Percentiles rank a stretch among this genome's conserved stretches.
phyloP scores from a whole-genome alignment of 257 asterid genomes.

The Solanum dulcamara region DNA sequence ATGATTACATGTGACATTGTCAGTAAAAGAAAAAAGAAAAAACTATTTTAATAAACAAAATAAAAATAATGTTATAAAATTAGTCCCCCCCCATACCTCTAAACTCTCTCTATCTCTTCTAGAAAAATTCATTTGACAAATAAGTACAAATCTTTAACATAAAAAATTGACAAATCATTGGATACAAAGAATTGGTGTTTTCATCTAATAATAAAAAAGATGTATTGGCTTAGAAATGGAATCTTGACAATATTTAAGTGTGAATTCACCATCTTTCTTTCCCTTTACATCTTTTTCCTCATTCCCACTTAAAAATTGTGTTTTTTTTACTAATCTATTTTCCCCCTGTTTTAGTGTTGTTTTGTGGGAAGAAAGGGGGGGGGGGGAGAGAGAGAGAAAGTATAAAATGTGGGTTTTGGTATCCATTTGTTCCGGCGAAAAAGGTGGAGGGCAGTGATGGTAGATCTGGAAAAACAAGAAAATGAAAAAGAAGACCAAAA shows the following conservation, averaged over 20 bases:
- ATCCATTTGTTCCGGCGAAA: not conserved
- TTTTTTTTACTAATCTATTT: no score
- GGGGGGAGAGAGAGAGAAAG: not conserved
- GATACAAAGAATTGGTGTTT: not conserved
- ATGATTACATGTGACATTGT: no score
- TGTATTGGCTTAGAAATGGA: not conserved
- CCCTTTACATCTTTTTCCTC: not conserved
- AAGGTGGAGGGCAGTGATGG: not conserved
- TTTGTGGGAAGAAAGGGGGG: not conserved
- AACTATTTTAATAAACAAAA: no score
- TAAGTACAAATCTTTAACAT: not conserved
- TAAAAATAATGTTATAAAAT: no score
- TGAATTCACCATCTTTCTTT: not conserved
- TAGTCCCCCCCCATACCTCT: no score
- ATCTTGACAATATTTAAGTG: not conserved
- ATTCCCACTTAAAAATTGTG: not conserved
- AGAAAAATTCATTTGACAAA: not conserved
- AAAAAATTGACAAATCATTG: not conserved
- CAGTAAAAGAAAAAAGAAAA: no score
- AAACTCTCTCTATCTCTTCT: not conserved
- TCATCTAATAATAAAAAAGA: not conserved
- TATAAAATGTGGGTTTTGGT: not conserved
- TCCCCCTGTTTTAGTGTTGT: not conserved
- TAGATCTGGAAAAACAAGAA: not conserved
- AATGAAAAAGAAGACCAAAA: not conserved